A percentile compares a stretch with the other conserved stretches of the same genome.
Conservation (phyloP, 1,284 basidiomycete species). For the Tilletiopsis washingtonensis region DNA sequence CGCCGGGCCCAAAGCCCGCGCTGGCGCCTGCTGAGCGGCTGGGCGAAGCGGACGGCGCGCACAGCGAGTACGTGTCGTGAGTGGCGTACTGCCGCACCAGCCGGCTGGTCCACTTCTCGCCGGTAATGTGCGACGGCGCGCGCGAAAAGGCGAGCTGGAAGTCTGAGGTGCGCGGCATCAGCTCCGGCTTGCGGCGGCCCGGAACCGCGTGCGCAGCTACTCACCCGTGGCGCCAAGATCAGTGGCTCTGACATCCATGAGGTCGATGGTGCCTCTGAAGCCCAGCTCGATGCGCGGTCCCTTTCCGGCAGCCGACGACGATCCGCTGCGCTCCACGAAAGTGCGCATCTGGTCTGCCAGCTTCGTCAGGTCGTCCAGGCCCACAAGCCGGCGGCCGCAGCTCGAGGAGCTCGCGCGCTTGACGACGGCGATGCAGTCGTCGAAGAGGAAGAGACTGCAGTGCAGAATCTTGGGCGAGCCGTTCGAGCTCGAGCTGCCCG, state of each 20-base stretch:
- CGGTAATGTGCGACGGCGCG: constrained; percentile 20
- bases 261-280: constrained; percentile 76
- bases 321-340: constrained; percentile 45
- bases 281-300: constrained; percentile 65
- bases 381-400: constrained; percentile 65
- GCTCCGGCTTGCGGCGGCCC: constrained; percentile 3
- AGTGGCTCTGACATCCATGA: constrained; percentile 71
- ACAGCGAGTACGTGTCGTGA: constrained; percentile 13
- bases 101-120: constrained; percentile 28
- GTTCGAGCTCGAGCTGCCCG: constrained; percentile 4
- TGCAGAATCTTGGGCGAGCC: constrained; percentile 53
- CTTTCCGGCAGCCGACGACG: constrained; percentile 26
- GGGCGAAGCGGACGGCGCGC: not conserved
- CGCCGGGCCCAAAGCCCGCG: not conserved
- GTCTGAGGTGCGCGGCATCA: constrained; percentile 58
- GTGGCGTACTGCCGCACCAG: constrained; percentile 31
- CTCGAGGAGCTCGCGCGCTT: constrained; percentile 71
- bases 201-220: no score
- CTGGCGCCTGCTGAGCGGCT: no score
- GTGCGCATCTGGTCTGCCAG: constrained; percentile 51
- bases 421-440: constrained; percentile 84
- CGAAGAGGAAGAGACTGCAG: constrained; percentile 86
- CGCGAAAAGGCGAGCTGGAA: constrained; percentile 60
- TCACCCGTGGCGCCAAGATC: constrained; percentile 26
- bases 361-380: constrained; percentile 75